Conservation (phyloP, 345 rosid genomes). For the Euphorbia tirucalli region DNA sequence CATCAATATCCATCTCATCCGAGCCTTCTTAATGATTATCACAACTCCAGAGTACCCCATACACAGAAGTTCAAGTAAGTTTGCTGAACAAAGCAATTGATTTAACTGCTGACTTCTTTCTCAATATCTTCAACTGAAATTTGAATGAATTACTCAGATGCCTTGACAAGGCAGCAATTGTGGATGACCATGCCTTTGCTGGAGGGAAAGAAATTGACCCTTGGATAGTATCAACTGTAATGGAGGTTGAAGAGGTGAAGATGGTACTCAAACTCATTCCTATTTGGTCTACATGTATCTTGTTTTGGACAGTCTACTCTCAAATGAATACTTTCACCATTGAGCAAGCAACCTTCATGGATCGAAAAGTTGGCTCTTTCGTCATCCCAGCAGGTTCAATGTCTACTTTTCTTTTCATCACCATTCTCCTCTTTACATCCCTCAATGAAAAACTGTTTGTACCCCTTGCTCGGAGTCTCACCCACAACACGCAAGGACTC, state of each 20-base stretch:
- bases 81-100: neutral
- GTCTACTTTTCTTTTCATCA: constrained; percentile 60
- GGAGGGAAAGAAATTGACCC: constrained; percentile 38
- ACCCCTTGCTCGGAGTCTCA: constrained; percentile 58
- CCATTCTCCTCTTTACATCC: constrained; percentile 82
- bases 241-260: constrained; percentile 85
- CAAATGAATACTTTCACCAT: constrained; percentile 92
- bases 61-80: constrained; percentile 55
- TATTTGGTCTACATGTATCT: constrained; percentile 83
- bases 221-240: constrained; percentile 67
- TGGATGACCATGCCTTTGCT: constrained; percentile 25
- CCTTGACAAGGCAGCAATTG: constrained; percentile 79
- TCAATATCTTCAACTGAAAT: neutral
- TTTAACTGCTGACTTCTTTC: neutral
- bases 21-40: constrained; percentile 52
- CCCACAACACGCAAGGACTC: constrained; percentile 56
- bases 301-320: constrained; percentile 91
- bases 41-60: constrained; percentile 54
- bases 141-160: constrained; percentile 35
- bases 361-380: constrained; percentile 53
- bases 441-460: constrained; percentile 69
- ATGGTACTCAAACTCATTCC: constrained; percentile 72
- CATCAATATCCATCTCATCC: constrained; percentile 54
- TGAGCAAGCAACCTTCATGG: constrained; percentile 79
- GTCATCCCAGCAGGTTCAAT: constrained; percentile 61